A percentile compares a stretch with the other conserved stretches of the same genome.
Conservation (phyloP, 2,329 filamentous ascomycete genomes). For the Alternaria solani region DNA sequence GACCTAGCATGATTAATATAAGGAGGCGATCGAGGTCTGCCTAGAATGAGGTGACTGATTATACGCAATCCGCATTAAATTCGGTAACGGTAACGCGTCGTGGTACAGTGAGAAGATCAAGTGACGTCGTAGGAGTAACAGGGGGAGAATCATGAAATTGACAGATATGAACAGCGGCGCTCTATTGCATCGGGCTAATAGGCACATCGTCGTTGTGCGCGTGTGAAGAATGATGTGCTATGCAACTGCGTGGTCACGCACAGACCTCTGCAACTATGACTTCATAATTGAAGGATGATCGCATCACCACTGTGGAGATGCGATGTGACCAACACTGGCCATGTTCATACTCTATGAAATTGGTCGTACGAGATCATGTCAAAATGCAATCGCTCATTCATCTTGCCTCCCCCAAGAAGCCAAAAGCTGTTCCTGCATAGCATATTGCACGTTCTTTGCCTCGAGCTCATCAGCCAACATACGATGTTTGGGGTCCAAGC, state of each 20-base stretch:
- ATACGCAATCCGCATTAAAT: no score
- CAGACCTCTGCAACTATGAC: slow-evolving; percentile 6
- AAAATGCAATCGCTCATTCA: neutral
- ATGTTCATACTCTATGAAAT: neutral
- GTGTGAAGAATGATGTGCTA: neutral
- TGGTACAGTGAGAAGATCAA: neutral
- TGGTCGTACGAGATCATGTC: neutral
- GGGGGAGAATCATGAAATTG: neutral
- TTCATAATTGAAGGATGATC: neutral
- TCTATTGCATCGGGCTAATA: neutral
- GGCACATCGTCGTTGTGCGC: neutral
- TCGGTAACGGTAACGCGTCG: neutral
- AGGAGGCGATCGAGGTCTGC: no score
- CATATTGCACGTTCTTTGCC: slow-evolving; percentile 13
- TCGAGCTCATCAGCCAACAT: slow-evolving; percentile 19
- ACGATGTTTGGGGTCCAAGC: slow-evolving; percentile 9
- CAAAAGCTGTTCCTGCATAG: slow-evolving; percentile 14
- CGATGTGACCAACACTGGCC: neutral
- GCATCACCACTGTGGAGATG: neutral
- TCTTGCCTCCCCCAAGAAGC: neutral
- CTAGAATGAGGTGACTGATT: no score
- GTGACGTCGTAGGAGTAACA: neutral
- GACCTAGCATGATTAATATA: no score
- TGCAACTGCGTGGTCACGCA: neutral
- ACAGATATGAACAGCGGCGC: neutral